Base-by-base conservation (phyloP, 176 grass and related monocot species). In the Melocanna baccifera region DNA sequence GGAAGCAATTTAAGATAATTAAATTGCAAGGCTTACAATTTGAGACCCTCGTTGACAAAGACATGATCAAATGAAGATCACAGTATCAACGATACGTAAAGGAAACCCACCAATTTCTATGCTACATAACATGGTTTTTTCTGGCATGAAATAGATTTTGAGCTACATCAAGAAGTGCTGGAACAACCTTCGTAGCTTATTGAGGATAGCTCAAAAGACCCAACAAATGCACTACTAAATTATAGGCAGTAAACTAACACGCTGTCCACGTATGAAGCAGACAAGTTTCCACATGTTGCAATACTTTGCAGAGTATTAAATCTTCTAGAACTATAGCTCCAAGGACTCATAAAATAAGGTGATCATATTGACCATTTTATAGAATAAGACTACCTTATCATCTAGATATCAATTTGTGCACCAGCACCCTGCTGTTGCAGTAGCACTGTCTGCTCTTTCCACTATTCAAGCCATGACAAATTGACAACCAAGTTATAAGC, bases 401-500 rank as follows among this genome's bases (percentile, higher is more conserved):
- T 64, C 12, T 39, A 73, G 46, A 58, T 19, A 45, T 20, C 53
- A 72, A 69, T 48, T 6, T 83, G 41, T 47, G 29, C 28, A 32
- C 40, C 18, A 73, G 26, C 25, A 69, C 12, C 26, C 12, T 62
- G 26, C 3, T 32, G 12, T n/a, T 59, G 41, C 51, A 68, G 18
- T 69, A 42, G 48, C 29, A 40, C 22, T 26, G 2, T 39, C 28
- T 29, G 41, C 29, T 63, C 9, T 64, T 53, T 65, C 58, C 72
- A 45, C 42, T 22, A 25, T 18, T 37, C 71, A 84, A 28, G 47
- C 41, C 51, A 70, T 36, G 47, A 23, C 53, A 57, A 37, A 26
- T 62, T 76, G 71, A 42, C 69, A 71, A 88, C 45, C 42, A 83
- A 78, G 18, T 71, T 34, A 46, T 30, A 77, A 48, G 65, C 18